Percentiles rank a stretch among this genome's conserved stretches.
phyloP scores from a whole-genome alignment of 495 filamentous ascomycete species.

The Xylaria venustula region DNA sequence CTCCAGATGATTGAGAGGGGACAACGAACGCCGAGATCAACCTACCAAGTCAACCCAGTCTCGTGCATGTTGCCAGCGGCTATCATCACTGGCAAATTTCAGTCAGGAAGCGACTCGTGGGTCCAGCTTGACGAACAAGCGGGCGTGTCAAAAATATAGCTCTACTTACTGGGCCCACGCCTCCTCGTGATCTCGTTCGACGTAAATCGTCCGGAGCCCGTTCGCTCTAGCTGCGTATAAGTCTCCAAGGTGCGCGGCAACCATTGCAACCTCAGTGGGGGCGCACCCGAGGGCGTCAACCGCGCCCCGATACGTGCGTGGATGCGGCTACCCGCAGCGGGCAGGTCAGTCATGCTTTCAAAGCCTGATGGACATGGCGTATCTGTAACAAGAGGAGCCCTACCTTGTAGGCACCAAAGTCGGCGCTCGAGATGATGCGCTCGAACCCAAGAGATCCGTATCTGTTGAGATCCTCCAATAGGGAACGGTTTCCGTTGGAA shows the following conservation, averaged over 20 bases:
- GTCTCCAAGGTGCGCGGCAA: slow-evolving; percentile 74
- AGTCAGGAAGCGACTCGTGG: not conserved
- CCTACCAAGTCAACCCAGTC: slow-evolving; percentile 55
- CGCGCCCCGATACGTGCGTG: slow-evolving; percentile 66
- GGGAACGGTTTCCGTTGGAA: slow-evolving; percentile 69
- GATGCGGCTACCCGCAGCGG: slow-evolving; percentile 46
- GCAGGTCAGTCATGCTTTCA: not conserved
- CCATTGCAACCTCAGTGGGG: slow-evolving; percentile 66
- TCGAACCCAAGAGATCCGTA: slow-evolving; percentile 60
- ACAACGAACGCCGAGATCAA: not conserved
- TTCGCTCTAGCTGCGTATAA: slow-evolving; percentile 61
- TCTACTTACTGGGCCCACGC: slow-evolving; percentile 37
- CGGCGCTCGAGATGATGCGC: slow-evolving; percentile 61
- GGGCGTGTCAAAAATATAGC: not conserved
- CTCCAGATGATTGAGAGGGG: not conserved
- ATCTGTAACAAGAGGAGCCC: not conserved
- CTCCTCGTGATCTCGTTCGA: slow-evolving; percentile 69
- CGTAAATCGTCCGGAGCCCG: slow-evolving; percentile 71
- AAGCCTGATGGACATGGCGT: not conserved
- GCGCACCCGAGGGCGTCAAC: slow-evolving; percentile 55
- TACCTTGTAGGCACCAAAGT: slow-evolving; percentile 72
- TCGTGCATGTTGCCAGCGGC: slow-evolving; percentile 51
- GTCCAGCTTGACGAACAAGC: not conserved
- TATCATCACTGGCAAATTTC: slow-evolving; percentile 34
- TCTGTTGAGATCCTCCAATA: slow-evolving; percentile 62